phyloP scores from a whole-genome alignment of 2,329 filamentous ascomycete species.

The Trichoderma sp. region DNA sequence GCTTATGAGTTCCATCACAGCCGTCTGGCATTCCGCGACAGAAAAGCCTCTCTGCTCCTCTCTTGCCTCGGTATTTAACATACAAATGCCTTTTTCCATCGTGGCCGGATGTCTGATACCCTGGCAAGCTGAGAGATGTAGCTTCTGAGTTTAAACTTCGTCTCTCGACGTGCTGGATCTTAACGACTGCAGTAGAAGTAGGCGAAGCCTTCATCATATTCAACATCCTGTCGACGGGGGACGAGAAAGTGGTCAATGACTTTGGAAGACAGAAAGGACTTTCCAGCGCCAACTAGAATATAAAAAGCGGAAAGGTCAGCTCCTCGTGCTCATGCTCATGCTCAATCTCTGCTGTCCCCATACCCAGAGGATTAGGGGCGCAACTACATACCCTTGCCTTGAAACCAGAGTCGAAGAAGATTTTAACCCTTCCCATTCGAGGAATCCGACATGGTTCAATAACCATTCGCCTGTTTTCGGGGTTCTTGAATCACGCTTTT shows the following conservation, averaged over 20 bases:
- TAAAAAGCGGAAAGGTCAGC: background rate
- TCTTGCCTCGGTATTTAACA: background rate
- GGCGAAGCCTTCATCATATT: background rate
- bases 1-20: background rate
- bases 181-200: constrained; percentile 4
- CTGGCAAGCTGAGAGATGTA: constrained; percentile 9
- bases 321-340: background rate
- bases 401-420: constrained; percentile 2
- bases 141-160: constrained; percentile 3
- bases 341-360: background rate
- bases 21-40: background rate
- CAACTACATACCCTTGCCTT: background rate
- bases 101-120: background rate
- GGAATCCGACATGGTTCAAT: background rate
- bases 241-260: background rate
- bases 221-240: background rate
- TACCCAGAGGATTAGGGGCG: background rate
- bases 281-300: background rate
- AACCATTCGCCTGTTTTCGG: background rate
- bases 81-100: background rate
- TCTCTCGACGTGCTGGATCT: background rate
- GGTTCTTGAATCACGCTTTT: background rate
- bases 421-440: background rate
- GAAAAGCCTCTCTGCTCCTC: background rate
- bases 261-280: background rate